Evolutionary conservation across 2,329 filamentous ascomycete species (phyloP), one percentile per base, ranked within the genome.

Genomic region (Zymoseptoria pseudotritici): DNA sequence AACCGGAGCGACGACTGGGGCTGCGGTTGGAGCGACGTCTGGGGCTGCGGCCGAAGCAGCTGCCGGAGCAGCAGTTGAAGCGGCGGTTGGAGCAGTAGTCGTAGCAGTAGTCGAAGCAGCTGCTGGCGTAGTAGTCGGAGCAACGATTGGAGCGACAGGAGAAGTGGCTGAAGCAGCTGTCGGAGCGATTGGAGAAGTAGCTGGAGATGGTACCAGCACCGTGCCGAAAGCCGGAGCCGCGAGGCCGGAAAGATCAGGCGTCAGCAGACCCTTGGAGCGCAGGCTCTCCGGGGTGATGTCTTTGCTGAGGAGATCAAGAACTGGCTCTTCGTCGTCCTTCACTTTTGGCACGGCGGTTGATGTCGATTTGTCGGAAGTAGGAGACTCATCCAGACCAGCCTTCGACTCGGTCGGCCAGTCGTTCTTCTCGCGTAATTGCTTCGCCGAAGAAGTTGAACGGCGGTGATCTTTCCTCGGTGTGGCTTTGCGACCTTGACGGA

Each of bases 251-350:
- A 58, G 20, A 29, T 60, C 61, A 2, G 61, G 62, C 11, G 61
- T 61, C 11, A 62, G 36, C 21, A 63, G 57, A 54, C 59, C 61
- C 1, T 55, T 62, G 4, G 58, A 66, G 20, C 53, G 56, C 53
- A 63, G 62, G 2, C 54, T 64, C 17, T 26, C 49, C n/a, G 54
- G 54, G 2, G 58, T 36, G 11, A 60, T n/a, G 20, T 59, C 24
- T 50, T 54, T 7, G n/a, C 51, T 26, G 60, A 56, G 50, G 60
- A 62, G 17, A 54, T 29, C 6, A 9, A 29, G 20, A 21, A 13
- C 10, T 42, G 20, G 20, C 50, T 26, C 8, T 59, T 55, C 36
- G 53, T 56, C 19, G 53, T 55, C 5, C 55, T 56, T 53, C 55
- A 57, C 49, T 56, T 51, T 55, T 50, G 24, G 19, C 13, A 2